Evolutionary conservation across 768 basidiomycete species (phyloP).

Genomic region (Tulasnella sp.): DNA sequence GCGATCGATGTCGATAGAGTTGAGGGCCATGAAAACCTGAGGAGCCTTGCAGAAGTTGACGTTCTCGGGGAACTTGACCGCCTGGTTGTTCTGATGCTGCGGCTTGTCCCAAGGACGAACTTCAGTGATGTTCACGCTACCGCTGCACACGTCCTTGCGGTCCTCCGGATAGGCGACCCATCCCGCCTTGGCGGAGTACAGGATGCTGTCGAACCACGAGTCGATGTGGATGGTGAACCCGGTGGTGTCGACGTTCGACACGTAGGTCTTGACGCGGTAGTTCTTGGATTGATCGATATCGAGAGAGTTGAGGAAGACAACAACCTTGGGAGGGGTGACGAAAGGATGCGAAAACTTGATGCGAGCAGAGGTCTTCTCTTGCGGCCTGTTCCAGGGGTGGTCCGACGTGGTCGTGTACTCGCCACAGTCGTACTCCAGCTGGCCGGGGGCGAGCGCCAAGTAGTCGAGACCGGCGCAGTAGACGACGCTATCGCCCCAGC

Average conservation of each 20-base stretch:
- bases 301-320: not conserved
- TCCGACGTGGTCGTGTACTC: not conserved
- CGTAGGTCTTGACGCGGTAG: not conserved
- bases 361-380: not conserved
- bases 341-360: not conserved
- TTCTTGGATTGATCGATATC: not conserved
- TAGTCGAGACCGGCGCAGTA: not conserved
- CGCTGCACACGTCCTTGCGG: not conserved
- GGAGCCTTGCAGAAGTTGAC: no score
- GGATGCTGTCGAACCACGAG: not conserved
- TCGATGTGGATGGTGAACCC: conserved; percentile 11
- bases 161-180: not conserved
- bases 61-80: no score
- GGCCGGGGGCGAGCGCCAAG: not conserved
- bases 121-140: not conserved
- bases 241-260: not conserved
- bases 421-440: not conserved
- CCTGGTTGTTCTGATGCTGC: not conserved
- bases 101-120: not conserved
- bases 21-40: no score
- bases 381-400: not conserved
- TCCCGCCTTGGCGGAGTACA: not conserved
- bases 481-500: not conserved
- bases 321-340: not conserved
- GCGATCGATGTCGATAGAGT: no score